Percentiles rank a stretch among this genome's conserved stretches.
These are phyloP conservation scores for Pichia thaimueangensis DNA, from an alignment of 805 yeast species.

Conservation along the genomic window DNA sequence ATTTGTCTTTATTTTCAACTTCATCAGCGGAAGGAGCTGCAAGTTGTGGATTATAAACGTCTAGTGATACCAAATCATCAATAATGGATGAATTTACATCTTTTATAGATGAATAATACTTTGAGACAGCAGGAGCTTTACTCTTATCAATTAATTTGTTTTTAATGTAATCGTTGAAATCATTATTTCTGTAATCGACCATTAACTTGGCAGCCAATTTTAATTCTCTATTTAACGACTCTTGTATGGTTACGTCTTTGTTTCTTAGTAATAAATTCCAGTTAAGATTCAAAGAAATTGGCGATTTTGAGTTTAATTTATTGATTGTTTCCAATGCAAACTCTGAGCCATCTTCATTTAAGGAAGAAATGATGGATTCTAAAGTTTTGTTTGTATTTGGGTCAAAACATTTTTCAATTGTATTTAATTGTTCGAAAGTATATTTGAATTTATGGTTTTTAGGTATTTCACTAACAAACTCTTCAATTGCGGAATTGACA, in stretches of 20 bases:
- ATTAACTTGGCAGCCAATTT: slow-evolving; percentile 72
- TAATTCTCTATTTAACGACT: slow-evolving; percentile 69
- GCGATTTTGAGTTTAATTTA: slow-evolving; percentile 61
- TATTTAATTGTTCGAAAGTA: slow-evolving; percentile 46
- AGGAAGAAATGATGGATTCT: slow-evolving; percentile 49
- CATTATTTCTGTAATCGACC: slow-evolving; percentile 39
- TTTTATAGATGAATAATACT: slow-evolving; percentile 42
- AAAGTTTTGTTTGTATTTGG: slow-evolving; percentile 34
- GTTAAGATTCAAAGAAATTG: slow-evolving; percentile 70
- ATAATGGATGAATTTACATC: slow-evolving; percentile 61
- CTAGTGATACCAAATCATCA: slow-evolving; percentile 37
- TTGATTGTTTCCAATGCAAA: slow-evolving; percentile 59
- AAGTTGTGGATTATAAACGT: slow-evolving; percentile 22
- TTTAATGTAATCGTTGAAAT: slow-evolving; percentile 45
- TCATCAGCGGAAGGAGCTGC: not conserved
- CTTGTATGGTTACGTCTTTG: slow-evolving; percentile 46
- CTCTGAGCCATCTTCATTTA: slow-evolving; percentile 48
- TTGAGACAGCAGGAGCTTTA: slow-evolving; percentile 11
- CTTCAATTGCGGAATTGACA: slow-evolving; percentile 71
- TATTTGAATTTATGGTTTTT: slow-evolving; percentile 53
- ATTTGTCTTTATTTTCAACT: slow-evolving; percentile 10
- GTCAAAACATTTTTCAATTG: slow-evolving; percentile 67
- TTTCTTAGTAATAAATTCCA: slow-evolving; percentile 63
- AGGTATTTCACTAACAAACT: slow-evolving; percentile 67
- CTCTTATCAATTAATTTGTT: slow-evolving; percentile 46